Percentiles rank a stretch among this genome's conserved stretches.
These are phyloP conservation scores for Lachancea waltii DNA, from an alignment of 805 yeast species.

Conservation along the genomic window DNA sequence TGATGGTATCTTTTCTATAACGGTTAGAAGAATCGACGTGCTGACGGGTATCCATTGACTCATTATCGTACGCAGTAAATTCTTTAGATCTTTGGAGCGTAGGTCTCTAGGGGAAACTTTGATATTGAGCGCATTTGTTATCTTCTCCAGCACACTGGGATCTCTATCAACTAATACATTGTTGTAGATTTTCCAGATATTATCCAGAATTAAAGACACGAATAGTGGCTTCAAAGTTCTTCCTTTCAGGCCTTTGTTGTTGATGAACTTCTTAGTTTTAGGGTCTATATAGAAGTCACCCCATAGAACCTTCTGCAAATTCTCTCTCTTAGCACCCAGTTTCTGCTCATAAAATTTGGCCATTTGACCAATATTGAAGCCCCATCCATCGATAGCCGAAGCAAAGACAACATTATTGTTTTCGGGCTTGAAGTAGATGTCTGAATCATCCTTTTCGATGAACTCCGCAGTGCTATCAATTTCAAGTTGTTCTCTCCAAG, in stretches of 20 bases:
- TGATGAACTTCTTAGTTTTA: slow-evolving; percentile 76
- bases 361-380: slow-evolving; percentile 83
- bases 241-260: slow-evolving; percentile 57
- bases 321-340: slow-evolving; percentile 75
- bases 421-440: slow-evolving; percentile 80
- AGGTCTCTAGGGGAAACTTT: slow-evolving; percentile 69
- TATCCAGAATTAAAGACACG: slow-evolving; percentile 80
- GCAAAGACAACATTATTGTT: slow-evolving; percentile 87
- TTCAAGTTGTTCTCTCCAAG: slow-evolving; percentile 64
- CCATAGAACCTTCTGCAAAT: slow-evolving; percentile 84
- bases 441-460: slow-evolving; percentile 72
- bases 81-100: slow-evolving; percentile 68
- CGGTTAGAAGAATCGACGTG: slow-evolving; percentile 74
- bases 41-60: slow-evolving; percentile 95
- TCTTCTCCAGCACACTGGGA: slow-evolving; percentile 65
- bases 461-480: slow-evolving; percentile 42
- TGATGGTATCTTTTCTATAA: slow-evolving; percentile 78
- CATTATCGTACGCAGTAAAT: slow-evolving; percentile 58
- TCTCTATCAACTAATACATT: slow-evolving; percentile 59
- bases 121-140: slow-evolving; percentile 61
- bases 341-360: slow-evolving; percentile 80
- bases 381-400: slow-evolving; percentile 96
- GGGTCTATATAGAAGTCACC: slow-evolving; percentile 90
- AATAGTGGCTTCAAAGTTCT: slow-evolving; percentile 69
- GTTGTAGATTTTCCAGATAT: slow-evolving; percentile 86